Percentiles rank a stretch among this genome's conserved stretches.
Evolutionary conservation across 2,329 filamentous ascomycete genomes (phyloP).

Genomic region (Hypomyces perniciosus): DNA sequence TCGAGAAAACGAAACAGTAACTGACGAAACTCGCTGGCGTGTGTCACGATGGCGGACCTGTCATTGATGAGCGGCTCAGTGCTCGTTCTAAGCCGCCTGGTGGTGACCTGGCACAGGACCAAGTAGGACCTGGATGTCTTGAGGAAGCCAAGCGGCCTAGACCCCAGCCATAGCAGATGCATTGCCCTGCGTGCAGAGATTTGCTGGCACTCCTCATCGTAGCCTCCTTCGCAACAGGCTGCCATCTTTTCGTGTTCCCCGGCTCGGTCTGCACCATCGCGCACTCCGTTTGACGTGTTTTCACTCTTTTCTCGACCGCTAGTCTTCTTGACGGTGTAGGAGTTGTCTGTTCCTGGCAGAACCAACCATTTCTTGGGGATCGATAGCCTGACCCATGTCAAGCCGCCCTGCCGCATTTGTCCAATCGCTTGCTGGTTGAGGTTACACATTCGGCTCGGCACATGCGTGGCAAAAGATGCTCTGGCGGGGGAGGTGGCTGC

Average conservation of each 20-base stretch:
- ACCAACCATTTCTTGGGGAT: not conserved
- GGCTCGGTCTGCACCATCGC: too few relatives aligned
- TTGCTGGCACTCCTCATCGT: too few relatives aligned
- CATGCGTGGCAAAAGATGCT: not conserved
- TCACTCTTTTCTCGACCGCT: too few relatives aligned
- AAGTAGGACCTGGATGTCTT: not conserved
- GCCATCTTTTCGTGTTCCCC: too few relatives aligned
- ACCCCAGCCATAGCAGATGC: too few relatives aligned
- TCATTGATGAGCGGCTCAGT: not conserved
- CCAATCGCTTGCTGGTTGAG: conserved; percentile 9
- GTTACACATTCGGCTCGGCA: conserved; percentile 5
- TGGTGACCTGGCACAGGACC: not conserved
- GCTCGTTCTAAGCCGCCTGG: not conserved
- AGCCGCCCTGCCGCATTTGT: not conserved
- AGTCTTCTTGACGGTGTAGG: not conserved
- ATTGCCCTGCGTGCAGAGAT: too few relatives aligned
- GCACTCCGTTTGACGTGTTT: too few relatives aligned
- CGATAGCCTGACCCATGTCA: not conserved
- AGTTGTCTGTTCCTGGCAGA: not conserved
- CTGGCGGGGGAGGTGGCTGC: not conserved
- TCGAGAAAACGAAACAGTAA: not conserved
- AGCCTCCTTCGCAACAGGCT: too few relatives aligned
- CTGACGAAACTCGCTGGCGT: not conserved
- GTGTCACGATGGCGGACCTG: not conserved
- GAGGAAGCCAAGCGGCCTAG: too few relatives aligned